Evolutionary conservation across 352 stramenopile genomes (phyloP).

Genomic region (Phytophthora hybrid): DNA sequence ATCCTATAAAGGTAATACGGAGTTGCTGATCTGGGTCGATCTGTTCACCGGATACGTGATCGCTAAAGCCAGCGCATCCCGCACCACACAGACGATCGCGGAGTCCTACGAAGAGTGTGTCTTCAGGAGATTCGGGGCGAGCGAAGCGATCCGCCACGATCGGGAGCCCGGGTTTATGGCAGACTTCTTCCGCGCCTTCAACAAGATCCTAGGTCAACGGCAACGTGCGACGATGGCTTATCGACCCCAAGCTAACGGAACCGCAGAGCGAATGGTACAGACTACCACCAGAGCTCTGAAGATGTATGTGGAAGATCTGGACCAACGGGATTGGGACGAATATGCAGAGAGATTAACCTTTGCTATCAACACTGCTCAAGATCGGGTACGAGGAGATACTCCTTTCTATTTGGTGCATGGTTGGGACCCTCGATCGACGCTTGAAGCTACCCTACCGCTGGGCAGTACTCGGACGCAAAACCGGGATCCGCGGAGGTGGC

Average conservation of each 20-base stretch:
- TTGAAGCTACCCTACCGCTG: not conserved
- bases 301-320: not conserved
- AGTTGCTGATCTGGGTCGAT: not conserved
- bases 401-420: not conserved
- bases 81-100: not conserved
- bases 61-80: no score
- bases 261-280: not conserved
- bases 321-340: not conserved
- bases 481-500: no score
- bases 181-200: not conserved
- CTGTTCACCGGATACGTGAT: no score
- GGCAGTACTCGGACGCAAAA: no score
- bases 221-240: not conserved
- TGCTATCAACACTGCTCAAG: no score
- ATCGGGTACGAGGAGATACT: no score
- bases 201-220: not conserved
- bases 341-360: not conserved
- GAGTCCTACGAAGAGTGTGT: not conserved
- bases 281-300: not conserved
- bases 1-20: not conserved
- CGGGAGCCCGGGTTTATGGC: not conserved
- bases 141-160: not conserved
- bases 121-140: not conserved
- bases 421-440: not conserved
- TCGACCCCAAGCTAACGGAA: not conserved